Base-by-base conservation (phyloP, 164 flowering plant genomes). In the Santalum album region DNA sequence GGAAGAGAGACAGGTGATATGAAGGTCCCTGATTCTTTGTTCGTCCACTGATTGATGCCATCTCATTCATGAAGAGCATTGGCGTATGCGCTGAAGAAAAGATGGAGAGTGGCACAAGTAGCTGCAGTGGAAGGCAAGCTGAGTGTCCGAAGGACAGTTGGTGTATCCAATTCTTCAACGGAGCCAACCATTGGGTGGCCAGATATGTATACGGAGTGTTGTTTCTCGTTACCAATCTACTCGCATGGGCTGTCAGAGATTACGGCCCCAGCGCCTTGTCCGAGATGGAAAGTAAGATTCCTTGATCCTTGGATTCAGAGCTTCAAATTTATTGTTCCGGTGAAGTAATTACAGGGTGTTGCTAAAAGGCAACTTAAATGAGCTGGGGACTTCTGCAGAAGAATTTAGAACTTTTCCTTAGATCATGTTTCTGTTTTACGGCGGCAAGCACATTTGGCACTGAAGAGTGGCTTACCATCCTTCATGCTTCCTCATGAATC, bases 181-280 rank as follows among this genome's bases (percentile, higher is more conserved):
- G 85, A 12, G 70, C 82, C 23, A 89, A 84, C 56, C 97, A 95
- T 1, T 83, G 89, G 95, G 74, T 83, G 88, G 94, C 97, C 7
- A 75, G 97, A 65, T 87, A 81, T 67, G 73, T 78, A 1, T 90
- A 90, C 40, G 82, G 75, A 6, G 53, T 87, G 51, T 77, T 87
- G 38, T 90, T 90, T 61, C 81, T 90, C 1, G 25, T 66, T 16
- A 55, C 79, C 6, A 85, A 75, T 61, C 44, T 90, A 26, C 65
- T 85, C 1, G 92, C 97, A 0, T 90, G 97, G 97, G 85, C 67
- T 26, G 72, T 80, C 38, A 72, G 97, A 9, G 97, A 90, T 62
- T 87, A 83, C 58, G 90, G 90, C 25, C 72, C 29, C 0, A 50
- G 49, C 22, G 70, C 72, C 19, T 63, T 78, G 63, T 63, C 67